Base-by-base conservation (phyloP, 1,284 basidiomycete genomes). In the Trametes sp. region DNA sequence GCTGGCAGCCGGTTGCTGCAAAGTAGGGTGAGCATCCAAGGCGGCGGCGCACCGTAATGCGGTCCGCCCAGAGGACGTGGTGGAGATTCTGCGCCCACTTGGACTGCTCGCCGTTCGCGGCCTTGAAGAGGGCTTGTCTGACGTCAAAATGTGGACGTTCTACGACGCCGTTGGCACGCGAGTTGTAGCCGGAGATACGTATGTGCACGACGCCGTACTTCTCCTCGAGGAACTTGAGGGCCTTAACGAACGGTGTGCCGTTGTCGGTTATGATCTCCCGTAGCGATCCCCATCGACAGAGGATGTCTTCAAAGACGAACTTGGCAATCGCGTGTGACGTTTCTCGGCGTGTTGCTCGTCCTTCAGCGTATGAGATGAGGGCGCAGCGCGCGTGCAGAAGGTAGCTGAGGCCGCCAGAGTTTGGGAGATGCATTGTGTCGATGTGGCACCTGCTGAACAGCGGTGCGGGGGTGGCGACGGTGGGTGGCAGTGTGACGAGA, bases 131-230 rank as follows among this genome's bases (percentile, higher is more conserved):
- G 1, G 76, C 69, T 64, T 82, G 54, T 11, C 69, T 56, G 9
- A 81, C 69, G 50, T 76, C 71, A 54, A 68, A 76, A 54, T 83
- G 81, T 6, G 68, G 60, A 0, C 73, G 59, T 61, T 84, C 80
- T 0, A 81, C 73, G 0, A 78, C 61, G 0, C 81, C 76, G 53
- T 83, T 83, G 0, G 76, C 77, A 2, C 71, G 72, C 0, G 79
- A 83, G 59, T 84, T 84, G 61, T 84, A 84, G 0, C 72, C 72
- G 0, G 77, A 80, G 10, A 84, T 82, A 0, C 72, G 52, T 31
- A 84, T 81, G 36, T 81, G 76, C 0, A 62, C 44, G 13, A 84
- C 76, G 3, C 71, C 48, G 54, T 81, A 83, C 1, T 70, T 65
- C 8, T 74, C 59, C 0, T 64, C 62, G 0, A 84, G 70, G 19